These are phyloP conservation scores for Venturia asperata DNA, from an alignment of 2,329 filamentous ascomycete genomes.

Conservation along the genomic window DNA sequence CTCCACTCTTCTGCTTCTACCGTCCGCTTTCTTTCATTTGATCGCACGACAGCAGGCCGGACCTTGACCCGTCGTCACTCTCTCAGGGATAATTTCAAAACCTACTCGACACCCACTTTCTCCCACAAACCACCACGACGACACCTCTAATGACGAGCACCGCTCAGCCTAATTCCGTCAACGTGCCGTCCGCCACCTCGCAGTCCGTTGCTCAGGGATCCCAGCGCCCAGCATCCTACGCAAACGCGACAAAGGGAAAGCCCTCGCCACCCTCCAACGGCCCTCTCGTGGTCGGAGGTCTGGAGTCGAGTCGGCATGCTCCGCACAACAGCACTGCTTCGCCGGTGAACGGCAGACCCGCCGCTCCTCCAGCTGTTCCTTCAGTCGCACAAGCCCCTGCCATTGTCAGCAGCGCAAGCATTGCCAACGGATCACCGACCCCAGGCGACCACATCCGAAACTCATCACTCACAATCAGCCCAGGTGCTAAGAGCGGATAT, in stretches of 20 bases:
- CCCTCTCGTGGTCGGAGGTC: slow-evolving; percentile 48
- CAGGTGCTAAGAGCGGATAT: slow-evolving; percentile 68
- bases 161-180: slow-evolving; percentile 44
- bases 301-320: slow-evolving; percentile 44
- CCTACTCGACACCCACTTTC: not conserved
- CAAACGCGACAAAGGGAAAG: slow-evolving; percentile 53
- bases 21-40: slow-evolving; percentile 12
- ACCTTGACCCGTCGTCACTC: slow-evolving; percentile 14
- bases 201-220: slow-evolving; percentile 44
- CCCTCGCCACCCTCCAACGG: slow-evolving; percentile 42
- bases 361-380: slow-evolving; percentile 63
- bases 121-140: slow-evolving; percentile 7
- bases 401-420: slow-evolving; percentile 56
- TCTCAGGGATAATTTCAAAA: slow-evolving; percentile 13
- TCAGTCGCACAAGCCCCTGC: slow-evolving; percentile 49
- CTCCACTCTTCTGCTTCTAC: not conserved
- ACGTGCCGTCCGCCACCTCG: slow-evolving; percentile 38
- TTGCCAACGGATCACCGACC: slow-evolving; percentile 56
- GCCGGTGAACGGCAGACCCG: slow-evolving; percentile 76
- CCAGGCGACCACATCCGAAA: slow-evolving; percentile 71
- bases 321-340: slow-evolving; percentile 50
- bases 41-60: slow-evolving; percentile 4
- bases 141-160: slow-evolving; percentile 55
- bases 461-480: slow-evolving; percentile 84
- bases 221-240: slow-evolving; percentile 51